These are phyloP conservation scores for Lasiosphaeriaceae sp. DNA, from an alignment of 495 filamentous ascomycete species.

Conservation along the genomic window DNA sequence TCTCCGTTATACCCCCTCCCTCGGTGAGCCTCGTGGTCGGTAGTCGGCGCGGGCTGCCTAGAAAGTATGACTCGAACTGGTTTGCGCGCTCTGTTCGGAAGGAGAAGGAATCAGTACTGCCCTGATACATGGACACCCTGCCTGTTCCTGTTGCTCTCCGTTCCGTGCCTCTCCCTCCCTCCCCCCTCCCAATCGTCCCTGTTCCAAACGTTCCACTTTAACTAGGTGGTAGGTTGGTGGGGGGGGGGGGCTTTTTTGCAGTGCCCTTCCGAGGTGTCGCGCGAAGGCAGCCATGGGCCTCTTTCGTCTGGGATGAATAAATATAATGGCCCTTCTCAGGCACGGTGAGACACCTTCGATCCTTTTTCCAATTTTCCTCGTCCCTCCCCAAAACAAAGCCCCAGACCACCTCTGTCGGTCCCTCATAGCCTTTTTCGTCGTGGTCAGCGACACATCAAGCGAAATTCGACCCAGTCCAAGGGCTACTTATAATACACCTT, in stretches of 20 bases:
- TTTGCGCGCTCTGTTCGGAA: constrained; percentile 1
- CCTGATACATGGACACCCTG: constrained; percentile 9
- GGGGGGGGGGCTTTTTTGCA: background rate
- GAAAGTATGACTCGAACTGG: constrained; percentile 12
- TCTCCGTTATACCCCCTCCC: constrained; percentile 4
- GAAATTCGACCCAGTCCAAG: constrained; percentile 23
- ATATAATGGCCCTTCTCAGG: constrained; percentile 5
- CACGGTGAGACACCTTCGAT: constrained; percentile 5
- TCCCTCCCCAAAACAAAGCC: background rate
- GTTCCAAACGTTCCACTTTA: constrained; percentile 1
- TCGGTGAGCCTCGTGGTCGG: constrained; percentile 19
- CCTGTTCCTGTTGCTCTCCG: background rate
- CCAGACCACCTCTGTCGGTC: constrained; percentile 2
- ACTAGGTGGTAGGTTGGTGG: background rate
- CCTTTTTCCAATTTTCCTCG: constrained; percentile 3
- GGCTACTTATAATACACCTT: constrained; percentile 15
- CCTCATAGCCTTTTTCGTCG: too few relatives aligned
- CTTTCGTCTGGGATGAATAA: constrained; percentile 10
- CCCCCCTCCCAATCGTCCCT: background rate
- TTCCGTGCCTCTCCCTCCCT: constrained; percentile 5
- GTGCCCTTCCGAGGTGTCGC: background rate
- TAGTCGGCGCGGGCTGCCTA: constrained; percentile 17
- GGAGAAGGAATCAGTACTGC: constrained; percentile 9
- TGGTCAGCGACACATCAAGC: constrained; percentile 12
- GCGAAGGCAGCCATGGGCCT: constrained; percentile 24